phyloP scores from a whole-genome alignment of 495 filamentous ascomycete species.

The Penicillium fimorum region DNA sequence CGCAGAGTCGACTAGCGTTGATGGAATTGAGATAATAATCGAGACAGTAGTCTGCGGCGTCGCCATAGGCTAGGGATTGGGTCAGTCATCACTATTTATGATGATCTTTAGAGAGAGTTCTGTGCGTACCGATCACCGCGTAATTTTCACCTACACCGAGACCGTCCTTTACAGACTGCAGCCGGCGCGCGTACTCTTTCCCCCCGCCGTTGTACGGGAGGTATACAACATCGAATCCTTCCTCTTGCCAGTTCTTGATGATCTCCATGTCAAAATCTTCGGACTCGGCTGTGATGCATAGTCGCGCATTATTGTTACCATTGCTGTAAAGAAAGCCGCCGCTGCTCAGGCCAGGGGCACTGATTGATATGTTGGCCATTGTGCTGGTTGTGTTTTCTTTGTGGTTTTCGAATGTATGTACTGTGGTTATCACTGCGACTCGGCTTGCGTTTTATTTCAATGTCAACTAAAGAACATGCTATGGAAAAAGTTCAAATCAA shows the following conservation, averaged over 20 bases:
- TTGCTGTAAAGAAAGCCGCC: constrained; percentile 46
- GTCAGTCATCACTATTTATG: constrained; percentile 7
- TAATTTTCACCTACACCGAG: constrained; percentile 51
- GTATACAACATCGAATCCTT: constrained; percentile 66
- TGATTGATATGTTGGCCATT: constrained; percentile 45
- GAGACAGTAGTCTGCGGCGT: constrained; percentile 57
- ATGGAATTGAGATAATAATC: constrained; percentile 52
- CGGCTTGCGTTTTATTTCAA: background rate
- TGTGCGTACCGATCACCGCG: constrained; percentile 44
- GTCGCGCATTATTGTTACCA: constrained; percentile 46
- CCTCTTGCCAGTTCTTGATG: constrained; percentile 58
- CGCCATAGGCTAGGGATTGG: constrained; percentile 48
- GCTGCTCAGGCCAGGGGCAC: constrained; percentile 31
- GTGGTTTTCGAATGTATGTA: constrained; percentile 4
- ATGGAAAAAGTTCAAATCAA: background rate
- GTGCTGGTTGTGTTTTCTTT: background rate
- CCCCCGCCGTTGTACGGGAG: constrained; percentile 53
- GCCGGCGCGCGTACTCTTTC: constrained; percentile 50
- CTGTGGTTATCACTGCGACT: background rate
- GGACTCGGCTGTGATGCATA: constrained; percentile 64
- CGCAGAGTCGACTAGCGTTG: constrained; percentile 43
- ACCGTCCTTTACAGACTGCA: constrained; percentile 46
- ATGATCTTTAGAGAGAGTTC: background rate
- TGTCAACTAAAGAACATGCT: background rate
- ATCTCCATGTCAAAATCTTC: constrained; percentile 59